Evolutionary conservation across 2,329 filamentous ascomycete species (phyloP), one percentile per base, ranked within the genome.

Genomic region (Fusarium tjaetaba): DNA sequence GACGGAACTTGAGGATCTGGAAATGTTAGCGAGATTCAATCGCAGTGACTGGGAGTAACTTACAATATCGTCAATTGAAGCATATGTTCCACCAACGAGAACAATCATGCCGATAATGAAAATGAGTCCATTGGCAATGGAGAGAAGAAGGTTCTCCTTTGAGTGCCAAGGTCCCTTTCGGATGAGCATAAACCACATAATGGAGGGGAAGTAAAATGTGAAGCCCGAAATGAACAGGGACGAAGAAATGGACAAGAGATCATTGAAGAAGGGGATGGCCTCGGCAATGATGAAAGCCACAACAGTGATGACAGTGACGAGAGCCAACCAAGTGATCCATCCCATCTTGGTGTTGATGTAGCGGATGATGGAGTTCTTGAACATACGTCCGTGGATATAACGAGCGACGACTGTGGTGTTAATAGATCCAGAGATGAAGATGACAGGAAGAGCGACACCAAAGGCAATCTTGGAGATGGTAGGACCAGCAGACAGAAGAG

Each of bases 381-480:
- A 87, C n/a, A 84, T 67, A 41, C 85, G 83, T 11, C 82, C 84
- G 76, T 86, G 85, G 68, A 87, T 79, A 68, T 86, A 87, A 26
- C 85, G 84, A 7, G 79, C 81, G 36, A 84, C 81, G 16, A 86
- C 84, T 4, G 84, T 85, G 41, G 84, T 86, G 82, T 93, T 91
- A 80, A 94, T 92, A 24, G 92, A 91, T 56, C 92, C 93, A 1
- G 92, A 92, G 70, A 94, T 90, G 76, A 94, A 87, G 79, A 94
- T 94, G 61, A 92, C 93, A 20, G 92, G 92, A 7, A 92, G 84
- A 1, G 91, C 92, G 70, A 94, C 81, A 34, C 91, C 92, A 77
- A 92, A 94, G 5, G 91, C 91, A 11, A 94, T 82, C 78, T 93
- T 93, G 56, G 88, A 88, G 30, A 93, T 81, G 1, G 86, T 73